Percentiles rank a stretch among this genome's conserved stretches.
phyloP scores from a whole-genome alignment of 1,284 basidiomycete species.

The Moesziomyces sp. region DNA sequence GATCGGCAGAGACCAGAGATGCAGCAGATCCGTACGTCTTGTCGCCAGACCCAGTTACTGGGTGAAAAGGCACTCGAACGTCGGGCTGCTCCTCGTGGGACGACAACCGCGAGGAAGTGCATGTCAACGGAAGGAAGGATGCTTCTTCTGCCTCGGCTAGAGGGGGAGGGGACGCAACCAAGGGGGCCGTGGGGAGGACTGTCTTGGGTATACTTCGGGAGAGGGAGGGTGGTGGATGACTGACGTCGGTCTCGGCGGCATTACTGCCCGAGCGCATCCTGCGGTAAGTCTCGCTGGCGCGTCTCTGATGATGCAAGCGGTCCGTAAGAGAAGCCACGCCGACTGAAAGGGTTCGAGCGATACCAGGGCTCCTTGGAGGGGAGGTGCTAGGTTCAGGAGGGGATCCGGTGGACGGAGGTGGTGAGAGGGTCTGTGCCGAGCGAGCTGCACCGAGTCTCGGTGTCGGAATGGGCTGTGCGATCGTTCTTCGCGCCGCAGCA shows the following conservation, averaged over 20 bases:
- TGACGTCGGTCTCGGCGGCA: constrained; percentile 1
- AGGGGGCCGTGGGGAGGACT: neutral
- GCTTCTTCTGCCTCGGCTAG: constrained; percentile 1
- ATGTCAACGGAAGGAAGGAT: neutral
- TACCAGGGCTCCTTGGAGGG: constrained; percentile 17
- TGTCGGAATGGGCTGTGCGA: constrained; percentile 25
- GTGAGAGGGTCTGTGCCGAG: constrained; percentile 1
- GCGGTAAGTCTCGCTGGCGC: constrained; percentile 39
- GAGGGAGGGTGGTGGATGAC: constrained; percentile 1
- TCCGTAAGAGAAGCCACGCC: constrained; percentile 28
- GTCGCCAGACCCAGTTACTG: no score
- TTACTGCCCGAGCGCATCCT: constrained; percentile 32
- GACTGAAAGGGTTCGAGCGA: constrained; percentile 18
- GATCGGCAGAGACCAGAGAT: no score
- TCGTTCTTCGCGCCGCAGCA: constrained; percentile 17
- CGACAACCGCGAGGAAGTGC: neutral
- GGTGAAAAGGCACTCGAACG: no score
- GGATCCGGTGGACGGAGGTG: constrained; percentile 1
- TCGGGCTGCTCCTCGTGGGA: neutral
- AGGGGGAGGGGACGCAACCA: constrained; percentile 18
- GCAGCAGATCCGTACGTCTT: no score
- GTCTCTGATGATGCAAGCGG: constrained; percentile 25
- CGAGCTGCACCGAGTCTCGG: constrained; percentile 8
- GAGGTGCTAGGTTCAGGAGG: constrained; percentile 17
- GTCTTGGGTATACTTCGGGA: constrained; percentile 17